Evolutionary conservation across 2,329 filamentous ascomycete species (phyloP).

Genomic region (Blumeria graminis): DNA sequence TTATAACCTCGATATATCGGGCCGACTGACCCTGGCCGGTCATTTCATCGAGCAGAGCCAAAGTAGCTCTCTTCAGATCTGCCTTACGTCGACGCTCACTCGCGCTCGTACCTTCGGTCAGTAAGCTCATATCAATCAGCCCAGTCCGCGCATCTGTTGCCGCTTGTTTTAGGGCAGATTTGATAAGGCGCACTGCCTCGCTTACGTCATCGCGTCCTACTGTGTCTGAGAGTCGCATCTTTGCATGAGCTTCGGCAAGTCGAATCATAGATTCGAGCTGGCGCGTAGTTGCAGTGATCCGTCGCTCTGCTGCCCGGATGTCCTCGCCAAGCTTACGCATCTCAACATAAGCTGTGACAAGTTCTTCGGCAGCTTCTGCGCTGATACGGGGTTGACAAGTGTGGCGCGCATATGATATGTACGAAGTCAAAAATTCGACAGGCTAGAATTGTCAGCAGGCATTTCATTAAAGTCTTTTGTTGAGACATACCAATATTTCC

Average conservation of each 20-base stretch:
- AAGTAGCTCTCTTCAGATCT: constrained; percentile 60
- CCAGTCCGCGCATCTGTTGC: constrained; percentile 84
- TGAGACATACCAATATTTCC: constrained; percentile 51
- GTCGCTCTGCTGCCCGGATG: constrained; percentile 69
- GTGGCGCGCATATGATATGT: constrained; percentile 86
- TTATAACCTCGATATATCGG: constrained; percentile 55
- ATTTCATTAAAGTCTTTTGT: background rate
- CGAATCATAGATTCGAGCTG: constrained; percentile 98
- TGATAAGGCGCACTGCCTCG: constrained; percentile 82
- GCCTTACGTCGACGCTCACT: constrained; percentile 63
- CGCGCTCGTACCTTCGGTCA: constrained; percentile 82
- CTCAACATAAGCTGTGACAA: constrained; percentile 70
- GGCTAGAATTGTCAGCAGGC: constrained; percentile 25
- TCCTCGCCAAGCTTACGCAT: constrained; percentile 88
- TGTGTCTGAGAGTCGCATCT: constrained; percentile 64
- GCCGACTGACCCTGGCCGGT: constrained; percentile 41
- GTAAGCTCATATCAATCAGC: constrained; percentile 84
- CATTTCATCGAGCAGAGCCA: constrained; percentile 60
- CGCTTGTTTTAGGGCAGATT: constrained; percentile 80
- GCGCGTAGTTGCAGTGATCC: constrained; percentile 90
- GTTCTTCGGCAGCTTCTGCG: constrained; percentile 53
- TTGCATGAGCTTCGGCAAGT: constrained; percentile 83
- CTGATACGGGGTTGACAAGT: constrained; percentile 68
- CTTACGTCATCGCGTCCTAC: constrained; percentile 66
- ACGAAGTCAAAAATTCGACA: constrained; percentile 83